Conservation (phyloP, 306 rosid genomes). For the Lathyrus oleraceus region DNA sequence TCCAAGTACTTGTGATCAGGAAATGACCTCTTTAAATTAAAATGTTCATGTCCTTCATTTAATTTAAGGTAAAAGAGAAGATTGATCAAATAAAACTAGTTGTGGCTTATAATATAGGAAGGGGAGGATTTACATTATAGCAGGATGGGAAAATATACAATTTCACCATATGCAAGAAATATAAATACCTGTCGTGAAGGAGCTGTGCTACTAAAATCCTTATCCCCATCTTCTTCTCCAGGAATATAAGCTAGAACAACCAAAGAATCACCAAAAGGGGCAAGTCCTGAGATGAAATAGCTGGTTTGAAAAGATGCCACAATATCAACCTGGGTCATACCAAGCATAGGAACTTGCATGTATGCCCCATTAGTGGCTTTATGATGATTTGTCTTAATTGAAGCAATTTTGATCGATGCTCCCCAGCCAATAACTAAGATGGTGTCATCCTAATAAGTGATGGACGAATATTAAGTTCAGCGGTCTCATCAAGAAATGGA, state of each 20-base stretch:
- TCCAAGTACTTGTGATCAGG: conserved; percentile 8
- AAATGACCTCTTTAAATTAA: conserved; percentile 14
- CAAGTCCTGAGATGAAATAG: conserved; percentile 91
- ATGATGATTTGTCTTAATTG: conserved; percentile 61
- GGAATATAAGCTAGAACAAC: conserved; percentile 94
- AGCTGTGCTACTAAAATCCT: conserved; percentile 76
- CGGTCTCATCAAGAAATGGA: conserved; percentile 30
- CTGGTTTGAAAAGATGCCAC: conserved; percentile 95
- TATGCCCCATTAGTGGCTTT: conserved; percentile 70
- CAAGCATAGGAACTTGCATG: conserved; percentile 61
- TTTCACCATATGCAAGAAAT: conserved; percentile 31
- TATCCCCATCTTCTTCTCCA: conserved; percentile 82
- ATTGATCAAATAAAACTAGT: conserved; percentile 30
- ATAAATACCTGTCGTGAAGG: conserved; percentile 82
- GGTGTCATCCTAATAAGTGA: conserved; percentile 73
- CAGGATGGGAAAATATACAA: conserved; percentile 12
- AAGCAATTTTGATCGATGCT: conserved; percentile 85
- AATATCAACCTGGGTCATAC: conserved; percentile 79
- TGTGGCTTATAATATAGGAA: background rate
- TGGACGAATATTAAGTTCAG: conserved; percentile 36
- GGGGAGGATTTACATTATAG: background rate
- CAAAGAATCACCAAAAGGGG: conserved; percentile 93
- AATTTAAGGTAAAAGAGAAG: background rate
- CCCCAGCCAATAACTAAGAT: conserved; percentile 99
- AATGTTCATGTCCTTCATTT: conserved; percentile 22